Conservation (phyloP, 1,139 yeast species). For the Candida gigantensis region DNA sequence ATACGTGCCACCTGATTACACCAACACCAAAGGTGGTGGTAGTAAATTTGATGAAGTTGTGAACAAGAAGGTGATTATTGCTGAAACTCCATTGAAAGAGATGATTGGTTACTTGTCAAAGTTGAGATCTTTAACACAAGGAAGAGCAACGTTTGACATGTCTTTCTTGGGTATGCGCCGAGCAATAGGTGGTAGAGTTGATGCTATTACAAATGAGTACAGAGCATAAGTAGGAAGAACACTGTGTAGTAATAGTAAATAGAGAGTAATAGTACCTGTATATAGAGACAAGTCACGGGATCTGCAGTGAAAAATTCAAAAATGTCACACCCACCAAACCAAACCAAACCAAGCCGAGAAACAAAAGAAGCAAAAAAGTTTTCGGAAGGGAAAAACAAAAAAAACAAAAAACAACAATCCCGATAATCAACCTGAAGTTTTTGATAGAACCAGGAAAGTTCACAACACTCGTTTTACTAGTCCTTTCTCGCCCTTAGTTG, state of each 20-base stretch:
- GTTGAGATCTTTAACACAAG: constrained; percentile 83
- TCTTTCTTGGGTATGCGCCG: constrained; percentile 71
- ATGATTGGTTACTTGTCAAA: constrained; percentile 87
- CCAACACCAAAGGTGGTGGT: constrained; percentile 26
- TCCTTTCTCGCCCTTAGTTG: neutral
- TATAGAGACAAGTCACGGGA: constrained; percentile 7
- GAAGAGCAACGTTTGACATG: constrained; percentile 85
- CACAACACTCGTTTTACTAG: too few species aligned
- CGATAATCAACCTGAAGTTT: too few species aligned
- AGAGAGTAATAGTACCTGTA: constrained; percentile 7
- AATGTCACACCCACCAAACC: too few species aligned
- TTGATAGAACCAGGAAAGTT: too few species aligned
- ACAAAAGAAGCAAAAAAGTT: too few species aligned
- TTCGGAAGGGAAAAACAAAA: too few species aligned
- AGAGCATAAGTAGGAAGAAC: constrained; percentile 1
- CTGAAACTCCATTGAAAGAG: constrained; percentile 81
- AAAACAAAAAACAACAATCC: constrained; percentile 5
- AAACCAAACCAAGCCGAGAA: too few species aligned
- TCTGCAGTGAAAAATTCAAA: too few species aligned
- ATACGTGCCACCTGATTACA: constrained; percentile 62
- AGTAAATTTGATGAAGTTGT: constrained; percentile 18
- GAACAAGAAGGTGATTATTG: constrained; percentile 60
- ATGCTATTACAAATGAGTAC: constrained; percentile 14
- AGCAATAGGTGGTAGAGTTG: constrained; percentile 50
- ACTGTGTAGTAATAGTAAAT: too few species aligned